Conservation (phyloP, 225 moss, liverwort and hornwort genomes). For the Marchantia polymorpha region DNA sequence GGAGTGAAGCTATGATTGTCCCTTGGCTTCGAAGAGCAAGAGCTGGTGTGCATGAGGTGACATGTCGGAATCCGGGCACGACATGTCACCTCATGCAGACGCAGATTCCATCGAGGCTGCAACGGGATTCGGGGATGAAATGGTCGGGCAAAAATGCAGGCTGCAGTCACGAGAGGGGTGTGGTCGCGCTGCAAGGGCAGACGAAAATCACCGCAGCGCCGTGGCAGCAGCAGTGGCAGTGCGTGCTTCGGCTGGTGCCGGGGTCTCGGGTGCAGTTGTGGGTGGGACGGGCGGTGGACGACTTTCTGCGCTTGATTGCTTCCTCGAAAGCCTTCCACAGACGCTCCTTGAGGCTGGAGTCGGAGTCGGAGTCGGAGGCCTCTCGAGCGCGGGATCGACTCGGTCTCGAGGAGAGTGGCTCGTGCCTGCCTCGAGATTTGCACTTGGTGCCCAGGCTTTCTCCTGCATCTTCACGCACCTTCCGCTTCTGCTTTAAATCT, state of each 20-base stretch:
- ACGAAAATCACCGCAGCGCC: neutral
- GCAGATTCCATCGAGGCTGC: too few species aligned
- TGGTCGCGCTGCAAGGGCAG: neutral
- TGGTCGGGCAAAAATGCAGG: too few species aligned
- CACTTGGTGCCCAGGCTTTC: neutral
- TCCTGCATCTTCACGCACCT: neutral
- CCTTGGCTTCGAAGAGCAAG: too few species aligned
- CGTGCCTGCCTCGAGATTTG: neutral
- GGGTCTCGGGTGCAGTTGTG: neutral
- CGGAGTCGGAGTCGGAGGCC: neutral
- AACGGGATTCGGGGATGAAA: too few species aligned
- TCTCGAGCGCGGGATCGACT: neutral
- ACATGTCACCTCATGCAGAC: too few species aligned
- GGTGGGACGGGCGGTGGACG: neutral
- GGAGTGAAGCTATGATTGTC: too few species aligned
- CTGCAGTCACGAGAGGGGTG: neutral
- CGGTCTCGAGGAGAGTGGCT: neutral
- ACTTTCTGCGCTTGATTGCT: neutral
- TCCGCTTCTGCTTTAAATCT: neutral
- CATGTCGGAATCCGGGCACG: too few species aligned
- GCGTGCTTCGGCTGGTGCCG: neutral
- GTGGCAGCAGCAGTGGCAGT: neutral
- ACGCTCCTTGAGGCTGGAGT: neutral
- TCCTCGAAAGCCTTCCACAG: constrained; percentile 10
- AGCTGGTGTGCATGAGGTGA: too few species aligned